phyloP scores from a whole-genome alignment of 805 yeast genomes.

The Cyberlindnera japonica region DNA sequence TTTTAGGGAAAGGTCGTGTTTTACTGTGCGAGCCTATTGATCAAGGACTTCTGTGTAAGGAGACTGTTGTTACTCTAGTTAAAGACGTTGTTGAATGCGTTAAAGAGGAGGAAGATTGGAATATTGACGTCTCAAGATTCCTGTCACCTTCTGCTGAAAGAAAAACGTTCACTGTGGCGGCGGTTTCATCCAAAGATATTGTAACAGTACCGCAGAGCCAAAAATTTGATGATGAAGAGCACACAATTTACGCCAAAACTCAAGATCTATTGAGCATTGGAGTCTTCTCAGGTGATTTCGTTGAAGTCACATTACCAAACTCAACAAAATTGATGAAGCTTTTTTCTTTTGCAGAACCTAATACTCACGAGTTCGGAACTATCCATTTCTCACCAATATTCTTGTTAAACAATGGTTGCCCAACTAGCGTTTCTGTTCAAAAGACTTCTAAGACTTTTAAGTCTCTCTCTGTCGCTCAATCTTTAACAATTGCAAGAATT shows the following conservation, averaged over 20 bases:
- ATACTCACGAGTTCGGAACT: constrained; percentile 34
- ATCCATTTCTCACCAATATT: constrained; percentile 64
- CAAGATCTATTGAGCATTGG: constrained; percentile 53
- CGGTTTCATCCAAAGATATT: constrained; percentile 3
- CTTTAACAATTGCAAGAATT: constrained; percentile 62
- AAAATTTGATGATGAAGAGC: constrained; percentile 41
- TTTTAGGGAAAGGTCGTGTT: constrained; percentile 38
- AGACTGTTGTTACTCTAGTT: constrained; percentile 54
- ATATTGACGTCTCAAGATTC: constrained; percentile 19
- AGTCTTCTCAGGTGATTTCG: constrained; percentile 66
- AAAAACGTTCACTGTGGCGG: constrained; percentile 1
- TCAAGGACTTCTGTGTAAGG: constrained; percentile 52
- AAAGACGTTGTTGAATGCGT: constrained; percentile 25
- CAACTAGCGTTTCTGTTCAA: constrained; percentile 22
- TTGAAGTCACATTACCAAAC: constrained; percentile 29
- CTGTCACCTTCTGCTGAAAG: constrained; percentile 3
- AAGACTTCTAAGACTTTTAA: constrained; percentile 20
- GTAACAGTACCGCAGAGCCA: constrained; percentile 2
- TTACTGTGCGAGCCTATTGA: constrained; percentile 67
- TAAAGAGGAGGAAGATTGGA: constrained; percentile 4
- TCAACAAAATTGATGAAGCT: constrained; percentile 29
- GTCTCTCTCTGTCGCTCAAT: constrained; percentile 47
- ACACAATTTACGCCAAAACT: constrained; percentile 44
- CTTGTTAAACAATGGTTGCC: constrained; percentile 43
- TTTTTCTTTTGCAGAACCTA: constrained; percentile 65